These are phyloP conservation scores for Trifolium fragiferum DNA, from an alignment of 306 rosid genomes.

Conservation along the genomic window DNA sequence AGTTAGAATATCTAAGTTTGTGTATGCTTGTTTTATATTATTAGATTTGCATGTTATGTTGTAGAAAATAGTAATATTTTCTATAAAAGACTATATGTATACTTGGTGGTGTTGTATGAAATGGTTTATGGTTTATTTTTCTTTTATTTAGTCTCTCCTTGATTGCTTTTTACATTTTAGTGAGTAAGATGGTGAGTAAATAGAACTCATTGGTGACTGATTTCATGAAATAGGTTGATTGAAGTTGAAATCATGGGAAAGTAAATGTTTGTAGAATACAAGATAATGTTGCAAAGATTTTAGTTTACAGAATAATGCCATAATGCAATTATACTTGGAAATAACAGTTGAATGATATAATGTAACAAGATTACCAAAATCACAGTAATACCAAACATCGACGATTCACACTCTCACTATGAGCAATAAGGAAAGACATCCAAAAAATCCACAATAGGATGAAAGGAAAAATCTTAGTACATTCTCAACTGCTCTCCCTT, in stretches of 20 bases:
- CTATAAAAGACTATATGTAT: constrained; percentile 12
- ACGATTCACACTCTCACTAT: not conserved
- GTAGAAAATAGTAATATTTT: not conserved
- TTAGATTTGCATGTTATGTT: constrained; percentile 33
- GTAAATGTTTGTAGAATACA: not conserved
- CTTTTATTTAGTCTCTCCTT: not conserved
- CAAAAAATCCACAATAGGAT: no score
- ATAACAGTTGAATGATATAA: not conserved
- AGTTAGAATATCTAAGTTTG: constrained; percentile 13
- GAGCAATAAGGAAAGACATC: not conserved
- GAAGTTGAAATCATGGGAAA: not conserved
- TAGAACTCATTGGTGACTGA: not conserved
- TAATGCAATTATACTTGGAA: not conserved
- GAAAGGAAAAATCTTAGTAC: no score
- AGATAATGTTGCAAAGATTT: not conserved
- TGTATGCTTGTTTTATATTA: not conserved
- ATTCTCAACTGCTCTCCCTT: no score
- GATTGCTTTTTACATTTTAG: not conserved
- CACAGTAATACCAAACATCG: not conserved
- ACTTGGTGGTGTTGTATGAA: constrained; percentile 17
- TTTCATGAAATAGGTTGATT: not conserved
- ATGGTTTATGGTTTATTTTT: not conserved
- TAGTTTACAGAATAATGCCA: not conserved
- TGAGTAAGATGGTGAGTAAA: not conserved
- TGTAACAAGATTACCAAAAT: not conserved